Conservation (phyloP, 441 rosid species). For the Manihot esculenta region DNA sequence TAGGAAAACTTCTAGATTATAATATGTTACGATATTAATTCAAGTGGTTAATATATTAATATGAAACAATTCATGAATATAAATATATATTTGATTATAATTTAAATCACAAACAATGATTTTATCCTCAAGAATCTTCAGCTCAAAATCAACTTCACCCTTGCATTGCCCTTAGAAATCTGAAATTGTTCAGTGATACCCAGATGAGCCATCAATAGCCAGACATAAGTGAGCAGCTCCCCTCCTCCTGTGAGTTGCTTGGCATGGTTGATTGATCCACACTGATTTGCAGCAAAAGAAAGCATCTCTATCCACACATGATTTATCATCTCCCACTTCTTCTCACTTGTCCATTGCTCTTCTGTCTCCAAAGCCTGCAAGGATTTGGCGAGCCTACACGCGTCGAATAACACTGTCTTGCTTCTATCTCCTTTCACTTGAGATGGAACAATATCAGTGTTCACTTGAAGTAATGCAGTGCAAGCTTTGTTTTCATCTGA, state of each 20-base stretch:
- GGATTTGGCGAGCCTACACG: slow-evolving; percentile 22
- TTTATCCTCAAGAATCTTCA: not conserved
- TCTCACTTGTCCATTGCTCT: slow-evolving; percentile 8
- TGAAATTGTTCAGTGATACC: slow-evolving; percentile 21
- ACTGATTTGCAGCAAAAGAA: too few relatives aligned
- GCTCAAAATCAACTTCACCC: not conserved
- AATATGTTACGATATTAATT: too few relatives aligned
- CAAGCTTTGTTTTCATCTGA: too few relatives aligned
- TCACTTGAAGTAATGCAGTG: too few relatives aligned
- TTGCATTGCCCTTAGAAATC: slow-evolving; percentile 14
- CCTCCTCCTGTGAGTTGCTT: too few relatives aligned
- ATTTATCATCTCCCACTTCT: slow-evolving; percentile 35
- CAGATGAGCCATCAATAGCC: slow-evolving; percentile 41
- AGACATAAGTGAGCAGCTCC: slow-evolving; percentile 42
- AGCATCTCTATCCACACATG: slow-evolving; percentile 39
- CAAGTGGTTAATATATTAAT: too few relatives aligned
- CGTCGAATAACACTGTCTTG: slow-evolving; percentile 30
- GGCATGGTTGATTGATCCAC: too few relatives aligned
- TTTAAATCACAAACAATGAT: too few relatives aligned
- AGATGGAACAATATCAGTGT: slow-evolving; percentile 19
- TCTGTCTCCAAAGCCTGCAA: too few relatives aligned
- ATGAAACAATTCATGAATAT: too few relatives aligned
- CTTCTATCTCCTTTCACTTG: slow-evolving; percentile 32
- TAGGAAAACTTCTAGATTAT: too few relatives aligned
- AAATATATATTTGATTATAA: too few relatives aligned